phyloP scores from a whole-genome alignment of 2,329 filamentous ascomycete species.

The Penicillium polonicum region DNA sequence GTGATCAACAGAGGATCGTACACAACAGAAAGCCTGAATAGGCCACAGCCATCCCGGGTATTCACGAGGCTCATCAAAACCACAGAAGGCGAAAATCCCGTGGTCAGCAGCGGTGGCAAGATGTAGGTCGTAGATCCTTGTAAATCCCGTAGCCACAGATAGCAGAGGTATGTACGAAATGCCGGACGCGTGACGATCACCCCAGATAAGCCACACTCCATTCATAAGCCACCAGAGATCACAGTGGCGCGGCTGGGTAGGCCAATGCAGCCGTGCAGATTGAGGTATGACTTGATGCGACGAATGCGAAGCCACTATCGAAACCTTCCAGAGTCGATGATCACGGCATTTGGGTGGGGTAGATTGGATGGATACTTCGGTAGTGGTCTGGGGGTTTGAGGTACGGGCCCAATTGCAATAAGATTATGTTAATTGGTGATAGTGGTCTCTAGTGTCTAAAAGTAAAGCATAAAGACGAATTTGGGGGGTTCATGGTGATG shows the following conservation, averaged over 20 bases:
- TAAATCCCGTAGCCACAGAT: slow-evolving; percentile 2
- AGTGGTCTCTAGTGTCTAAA: slow-evolving; percentile 1
- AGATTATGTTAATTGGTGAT: background rate
- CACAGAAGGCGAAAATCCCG: background rate
- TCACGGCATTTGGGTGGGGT: slow-evolving; percentile 1
- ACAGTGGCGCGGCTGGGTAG: slow-evolving; percentile 3
- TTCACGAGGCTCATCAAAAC: background rate
- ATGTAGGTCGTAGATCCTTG: slow-evolving; percentile 1
- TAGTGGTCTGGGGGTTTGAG: background rate
- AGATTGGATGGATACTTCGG: background rate
- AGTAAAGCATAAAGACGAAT: background rate
- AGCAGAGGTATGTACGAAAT: slow-evolving; percentile 12
- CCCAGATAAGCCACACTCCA: slow-evolving; percentile 15
- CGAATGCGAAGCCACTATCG: slow-evolving; percentile 12
- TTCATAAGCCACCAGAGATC: slow-evolving; percentile 9
- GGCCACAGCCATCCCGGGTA: no score
- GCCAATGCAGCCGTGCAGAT: slow-evolving; percentile 6
- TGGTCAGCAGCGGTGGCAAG: slow-evolving; percentile 10
- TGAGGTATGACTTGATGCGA: slow-evolving; percentile 23
- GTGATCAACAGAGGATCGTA: background rate
- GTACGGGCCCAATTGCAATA: background rate
- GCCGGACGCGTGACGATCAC: slow-evolving; percentile 1
- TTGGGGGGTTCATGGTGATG: background rate
- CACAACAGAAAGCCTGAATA: background rate
- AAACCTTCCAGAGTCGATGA: slow-evolving; percentile 7